Conservation (phyloP, 768 basidiomycete genomes). For the Hydnomerulius pinastri region DNA sequence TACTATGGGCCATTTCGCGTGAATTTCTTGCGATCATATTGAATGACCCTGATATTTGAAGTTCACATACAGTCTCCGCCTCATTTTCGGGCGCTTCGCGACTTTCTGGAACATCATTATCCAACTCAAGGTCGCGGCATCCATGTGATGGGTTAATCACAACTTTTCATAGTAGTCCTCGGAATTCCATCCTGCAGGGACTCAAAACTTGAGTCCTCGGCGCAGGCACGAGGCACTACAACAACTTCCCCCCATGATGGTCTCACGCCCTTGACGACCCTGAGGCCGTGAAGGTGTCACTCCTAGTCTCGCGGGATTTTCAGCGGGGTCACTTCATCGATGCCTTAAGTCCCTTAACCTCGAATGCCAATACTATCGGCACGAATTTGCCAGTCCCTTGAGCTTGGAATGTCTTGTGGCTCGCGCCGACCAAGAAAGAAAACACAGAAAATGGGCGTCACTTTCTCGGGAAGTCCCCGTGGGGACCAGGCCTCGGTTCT, state of each 20-base stretch:
- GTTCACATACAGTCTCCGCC: not conserved
- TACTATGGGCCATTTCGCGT: not conserved
- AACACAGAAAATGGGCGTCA: conserved; percentile 12
- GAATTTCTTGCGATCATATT: not conserved
- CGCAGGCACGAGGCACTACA: conserved; percentile 32
- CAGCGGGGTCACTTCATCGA: conserved; percentile 7
- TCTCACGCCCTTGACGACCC: conserved; percentile 32
- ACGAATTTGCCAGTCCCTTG: conserved; percentile 5
- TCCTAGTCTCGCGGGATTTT: conserved; percentile 6
- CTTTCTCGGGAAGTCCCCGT: conserved; percentile 24
- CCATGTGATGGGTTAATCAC: conserved; percentile 6
- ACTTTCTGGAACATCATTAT: conserved; percentile 23
- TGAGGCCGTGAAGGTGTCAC: conserved; percentile 6
- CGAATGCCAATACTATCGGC: conserved; percentile 3
- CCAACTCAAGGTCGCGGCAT: not conserved
- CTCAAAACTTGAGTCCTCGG: conserved; percentile 13
- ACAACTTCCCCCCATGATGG: conserved; percentile 15
- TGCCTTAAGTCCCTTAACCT: too few relatives aligned
- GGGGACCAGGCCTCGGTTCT: conserved; percentile 15
- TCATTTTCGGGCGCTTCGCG: conserved; percentile 3
- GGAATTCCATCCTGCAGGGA: conserved; percentile 19
- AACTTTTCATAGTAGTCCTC: conserved; percentile 28
- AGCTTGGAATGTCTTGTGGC: not conserved
- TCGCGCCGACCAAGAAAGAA: conserved; percentile 4
- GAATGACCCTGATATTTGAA: not conserved